Evolutionary conservation across 163 green algal genomes (phyloP).

Genomic region (Scenedesmus sp.): DNA sequence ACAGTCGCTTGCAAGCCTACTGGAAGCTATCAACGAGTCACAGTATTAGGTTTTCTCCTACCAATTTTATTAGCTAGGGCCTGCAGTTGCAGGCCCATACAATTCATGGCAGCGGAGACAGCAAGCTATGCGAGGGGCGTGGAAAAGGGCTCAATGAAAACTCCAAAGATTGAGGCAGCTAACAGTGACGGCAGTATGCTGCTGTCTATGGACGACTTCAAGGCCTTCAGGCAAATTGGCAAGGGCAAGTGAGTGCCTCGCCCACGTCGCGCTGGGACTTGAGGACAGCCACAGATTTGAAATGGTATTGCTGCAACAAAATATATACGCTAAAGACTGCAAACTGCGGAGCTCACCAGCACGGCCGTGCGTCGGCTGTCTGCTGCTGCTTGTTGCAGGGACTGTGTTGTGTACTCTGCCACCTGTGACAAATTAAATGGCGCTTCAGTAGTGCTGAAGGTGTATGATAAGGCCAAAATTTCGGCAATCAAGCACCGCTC

Average conservation of each 20-base stretch:
- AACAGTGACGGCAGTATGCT: conserved; percentile 3
- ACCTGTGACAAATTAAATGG: conserved; percentile 65
- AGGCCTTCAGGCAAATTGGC: conserved; percentile 67
- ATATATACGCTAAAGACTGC: background rate
- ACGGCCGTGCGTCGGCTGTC: background rate
- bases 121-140: background rate
- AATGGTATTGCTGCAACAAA: background rate
- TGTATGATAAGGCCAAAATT: conserved; percentile 78
- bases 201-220: conserved; percentile 65
- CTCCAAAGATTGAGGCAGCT: background rate
- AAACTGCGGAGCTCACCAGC: background rate
- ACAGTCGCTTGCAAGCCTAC: background rate
- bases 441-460: conserved; percentile 75
- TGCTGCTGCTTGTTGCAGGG: conserved; percentile 59
- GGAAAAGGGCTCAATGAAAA: background rate
- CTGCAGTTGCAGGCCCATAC: conserved; percentile 4
- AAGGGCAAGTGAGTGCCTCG: conserved; percentile 72
- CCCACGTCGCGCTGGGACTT: background rate
- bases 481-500: conserved; percentile 74
- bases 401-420: conserved; percentile 78
- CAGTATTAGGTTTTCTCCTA: background rate
- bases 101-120: conserved; percentile 3
- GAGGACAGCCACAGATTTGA: background rate
- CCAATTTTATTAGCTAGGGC: background rate
- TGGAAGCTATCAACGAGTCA: background rate